Conservation (phyloP, 495 filamentous ascomycete genomes). For the Penicillium subrubescens region DNA sequence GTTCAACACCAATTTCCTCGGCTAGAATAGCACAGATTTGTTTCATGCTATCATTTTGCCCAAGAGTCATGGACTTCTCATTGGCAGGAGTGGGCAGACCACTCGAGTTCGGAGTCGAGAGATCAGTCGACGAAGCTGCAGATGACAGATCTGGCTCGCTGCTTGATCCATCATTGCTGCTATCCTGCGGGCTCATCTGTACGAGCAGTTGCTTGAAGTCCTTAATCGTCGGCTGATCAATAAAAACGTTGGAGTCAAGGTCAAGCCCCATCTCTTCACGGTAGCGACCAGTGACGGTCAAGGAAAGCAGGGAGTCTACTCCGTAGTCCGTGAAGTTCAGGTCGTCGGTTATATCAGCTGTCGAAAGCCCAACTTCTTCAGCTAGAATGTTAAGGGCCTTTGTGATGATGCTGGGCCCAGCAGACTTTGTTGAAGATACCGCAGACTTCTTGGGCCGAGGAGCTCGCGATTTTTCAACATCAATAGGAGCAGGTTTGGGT, state of each 20-base stretch:
- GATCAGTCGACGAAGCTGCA: constrained; percentile 31
- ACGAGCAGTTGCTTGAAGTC: constrained; percentile 60
- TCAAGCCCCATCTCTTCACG: constrained; percentile 55
- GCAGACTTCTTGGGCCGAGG: constrained; percentile 34
- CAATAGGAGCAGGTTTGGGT: constrained; percentile 36
- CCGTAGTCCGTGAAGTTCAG: constrained; percentile 54
- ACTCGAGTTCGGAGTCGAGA: constrained; percentile 39
- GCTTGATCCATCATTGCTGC: constrained; percentile 34
- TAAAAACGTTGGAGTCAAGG: constrained; percentile 55
- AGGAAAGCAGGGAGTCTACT: constrained; percentile 55
- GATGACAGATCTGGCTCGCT: constrained; percentile 41
- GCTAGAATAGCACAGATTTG: constrained; percentile 61
- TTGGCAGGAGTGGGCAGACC: constrained; percentile 35
- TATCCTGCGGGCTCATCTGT: constrained; percentile 41
- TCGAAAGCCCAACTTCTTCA: constrained; percentile 64
- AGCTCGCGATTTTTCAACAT: constrained; percentile 40
- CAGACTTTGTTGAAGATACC: constrained; percentile 29
- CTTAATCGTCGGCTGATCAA: constrained; percentile 60
- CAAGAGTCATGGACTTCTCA: constrained; percentile 37
- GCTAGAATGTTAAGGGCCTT: constrained; percentile 64
- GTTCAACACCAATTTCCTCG: constrained; percentile 66
- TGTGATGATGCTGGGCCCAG: constrained; percentile 30
- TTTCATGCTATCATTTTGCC: constrained; percentile 51
- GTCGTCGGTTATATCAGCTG: constrained; percentile 60
- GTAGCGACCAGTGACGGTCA: constrained; percentile 50